Base-by-base conservation (phyloP, 202 grass and related monocot species). In the Panicum hallii region DNA sequence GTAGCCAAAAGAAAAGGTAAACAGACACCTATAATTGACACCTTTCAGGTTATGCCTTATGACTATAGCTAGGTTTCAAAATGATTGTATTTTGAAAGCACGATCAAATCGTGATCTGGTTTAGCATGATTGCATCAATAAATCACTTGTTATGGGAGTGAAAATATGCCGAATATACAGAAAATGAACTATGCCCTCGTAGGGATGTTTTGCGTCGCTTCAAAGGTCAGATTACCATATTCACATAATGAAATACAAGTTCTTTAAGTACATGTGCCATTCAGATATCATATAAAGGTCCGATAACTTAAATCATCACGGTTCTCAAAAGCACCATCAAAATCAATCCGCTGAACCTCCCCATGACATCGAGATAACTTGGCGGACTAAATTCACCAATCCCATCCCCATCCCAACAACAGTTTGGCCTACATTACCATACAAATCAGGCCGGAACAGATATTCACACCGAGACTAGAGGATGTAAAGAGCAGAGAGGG, bases 271-370 rank as follows among this genome's bases (percentile, higher is more conserved):
- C n/a, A 56, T 55, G 10, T 44, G 52, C 13, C 81, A 48, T 72
- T 55, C 38, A 42, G 17, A 15, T n/a, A 80, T 54, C 34, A 42
- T 23, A 13, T 26, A 15, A 54, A 23, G 3, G 19, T n/a, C 30
- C 15, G 11, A 23, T n/a, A 65, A 54, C 32, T 74, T 13, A 81
- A 55, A 65, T 65, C 56, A 54, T 41, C 70, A 65, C 11, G 54
- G n/a, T 56, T 10, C 44, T 43, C 73, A 53, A 5, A 41, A 56
- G 11, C 15, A 69, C 3, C 23, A 9, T 20, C 45, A 70, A 79
- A 72, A 70, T 19, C 44, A 11, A 70, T 42, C 5, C 43, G 5
- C 9, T 54, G 6, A 6, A 19, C 15, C 23, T 68, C 49, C 14
- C 73, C 56, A 48, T 20, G 16, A 16, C 36, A 77, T 58, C 28